phyloP scores from a whole-genome alignment of 2,329 filamentous ascomycete species.

The Aspergillus fumigatus region DNA sequence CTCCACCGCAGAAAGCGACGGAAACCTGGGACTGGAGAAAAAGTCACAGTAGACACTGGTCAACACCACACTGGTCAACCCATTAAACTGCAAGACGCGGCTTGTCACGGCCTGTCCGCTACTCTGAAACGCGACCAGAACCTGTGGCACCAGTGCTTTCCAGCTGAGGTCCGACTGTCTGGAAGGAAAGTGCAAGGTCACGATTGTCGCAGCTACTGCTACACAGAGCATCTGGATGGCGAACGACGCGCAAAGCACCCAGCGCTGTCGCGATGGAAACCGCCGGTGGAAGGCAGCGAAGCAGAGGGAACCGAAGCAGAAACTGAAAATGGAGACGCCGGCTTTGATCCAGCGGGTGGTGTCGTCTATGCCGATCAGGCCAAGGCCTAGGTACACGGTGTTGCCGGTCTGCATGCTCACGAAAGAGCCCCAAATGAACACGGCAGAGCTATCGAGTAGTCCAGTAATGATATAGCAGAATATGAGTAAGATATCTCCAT shows the following conservation, averaged over 20 bases:
- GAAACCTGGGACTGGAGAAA: slow-evolving; percentile 60
- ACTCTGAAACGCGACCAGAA: slow-evolving; percentile 69
- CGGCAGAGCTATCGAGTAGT: slow-evolving; percentile 69
- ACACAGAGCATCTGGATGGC: slow-evolving; percentile 49
- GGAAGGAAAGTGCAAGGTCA: slow-evolving; percentile 45
- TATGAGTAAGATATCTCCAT: slow-evolving; percentile 65
- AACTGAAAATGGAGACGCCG: slow-evolving; percentile 63
- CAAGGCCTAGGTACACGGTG: slow-evolving; percentile 73
- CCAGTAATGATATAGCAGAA: slow-evolving; percentile 74
- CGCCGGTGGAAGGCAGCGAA: slow-evolving; percentile 65
- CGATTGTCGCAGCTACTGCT: slow-evolving; percentile 50
- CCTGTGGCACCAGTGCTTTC: slow-evolving; percentile 62
- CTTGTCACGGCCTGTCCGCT: slow-evolving; percentile 75
- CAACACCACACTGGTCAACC: slow-evolving; percentile 71
- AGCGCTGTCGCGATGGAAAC: slow-evolving; percentile 40
- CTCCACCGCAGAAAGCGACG: slow-evolving; percentile 40
- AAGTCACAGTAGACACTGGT: slow-evolving; percentile 80
- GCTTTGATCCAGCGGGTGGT: slow-evolving; percentile 64
- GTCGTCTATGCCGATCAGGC: slow-evolving; percentile 54
- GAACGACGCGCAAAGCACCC: slow-evolving; percentile 50
- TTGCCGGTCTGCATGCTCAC: slow-evolving; percentile 86
- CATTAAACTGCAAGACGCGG: slow-evolving; percentile 63
- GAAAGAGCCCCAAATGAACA: slow-evolving; percentile 74
- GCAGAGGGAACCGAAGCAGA: slow-evolving; percentile 67
- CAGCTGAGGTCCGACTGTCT: slow-evolving; percentile 46